Evolutionary conservation across 352 stramenopile genomes (phyloP).

Genomic region (Globisporangium camurandrum): DNA sequence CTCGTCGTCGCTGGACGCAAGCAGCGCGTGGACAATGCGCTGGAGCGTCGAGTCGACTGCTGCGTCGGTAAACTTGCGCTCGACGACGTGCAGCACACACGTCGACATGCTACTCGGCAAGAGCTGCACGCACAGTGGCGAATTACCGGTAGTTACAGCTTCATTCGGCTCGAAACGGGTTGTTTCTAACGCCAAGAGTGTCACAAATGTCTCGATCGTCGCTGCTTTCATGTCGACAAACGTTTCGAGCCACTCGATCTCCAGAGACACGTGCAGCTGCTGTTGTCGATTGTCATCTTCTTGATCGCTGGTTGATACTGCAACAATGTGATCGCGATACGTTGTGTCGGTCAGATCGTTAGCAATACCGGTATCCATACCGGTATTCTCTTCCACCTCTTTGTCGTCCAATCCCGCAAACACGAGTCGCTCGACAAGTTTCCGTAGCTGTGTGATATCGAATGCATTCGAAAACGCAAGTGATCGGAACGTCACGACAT

Average conservation of each 20-base stretch:
- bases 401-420: conserved; percentile 7
- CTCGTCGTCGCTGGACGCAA: too few species aligned
- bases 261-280: conserved; percentile 26
- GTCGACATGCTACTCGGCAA: conserved; percentile 42
- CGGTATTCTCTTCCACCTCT: background rate
- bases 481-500: conserved; percentile 63
- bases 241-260: conserved; percentile 51
- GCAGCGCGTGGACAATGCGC: conserved; percentile 23
- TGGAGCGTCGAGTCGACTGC: conserved; percentile 24
- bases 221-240: conserved; percentile 66
- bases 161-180: conserved; percentile 12
- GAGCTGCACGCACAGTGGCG: conserved; percentile 14
- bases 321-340: conserved; percentile 2
- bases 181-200: conserved; percentile 36
- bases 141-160: conserved; percentile 4
- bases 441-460: conserved; percentile 37
- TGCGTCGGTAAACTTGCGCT: conserved; percentile 36
- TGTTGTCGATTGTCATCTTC: background rate
- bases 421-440: conserved; percentile 36
- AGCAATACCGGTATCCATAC: background rate
- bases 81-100: conserved; percentile 46
- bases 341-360: background rate
- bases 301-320: background rate
- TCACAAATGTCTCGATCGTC: conserved; percentile 76
- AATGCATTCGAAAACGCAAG: conserved; percentile 67